Base-by-base conservation (phyloP, 371 early-diverging fungal genomes). In the Chytridiales sp. region DNA sequence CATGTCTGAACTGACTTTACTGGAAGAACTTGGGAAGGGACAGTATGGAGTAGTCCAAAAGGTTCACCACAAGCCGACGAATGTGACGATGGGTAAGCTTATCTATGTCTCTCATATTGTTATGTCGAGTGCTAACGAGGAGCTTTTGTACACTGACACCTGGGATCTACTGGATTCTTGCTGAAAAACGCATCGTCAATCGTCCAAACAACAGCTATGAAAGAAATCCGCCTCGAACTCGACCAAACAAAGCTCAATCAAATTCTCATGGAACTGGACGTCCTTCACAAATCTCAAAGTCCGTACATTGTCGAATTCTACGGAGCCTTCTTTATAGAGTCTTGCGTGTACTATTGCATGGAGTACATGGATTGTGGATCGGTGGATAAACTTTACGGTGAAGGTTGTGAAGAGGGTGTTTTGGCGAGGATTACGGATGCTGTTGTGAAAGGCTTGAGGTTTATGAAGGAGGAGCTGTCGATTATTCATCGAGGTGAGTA, bases 271-370 rank as follows among this genome's bases (percentile, higher is more conserved):
- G 95, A 95, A 68, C 77, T 93, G 56, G 87, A 90, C 59, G 87
- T 94, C 34, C 79, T 96, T 36, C 92, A 94, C 77, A 87, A 89
- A 66, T 87, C 90, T 51, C 80, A 85, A 44, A 87, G 87, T 54
- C 87, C 89, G 24, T 91, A 86, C 65, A 96, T 96, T 75, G 92
- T 96, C 31, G 94, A 94, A 48, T 96, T 95, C 67, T 96, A 96
- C 75, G 97, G 97, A n/a, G 97, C 97, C 0, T 96, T 95, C 77
- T 93, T 94, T 65, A 86, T 91, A 58, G 95, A 95, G 67, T 87
- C 89, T n/a, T 91, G 91, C 69, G 95, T 94, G 0, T 96, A 93
- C 68, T 91, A 92, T 69, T 94, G 93, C 41, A 75, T 78, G 69
- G 77, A 80, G 74, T 94, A 85, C 72, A 96, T 96, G 97, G 97